Base-by-base conservation (phyloP, 176 grass and related monocot genomes). In the Saccharum officinarum region DNA sequence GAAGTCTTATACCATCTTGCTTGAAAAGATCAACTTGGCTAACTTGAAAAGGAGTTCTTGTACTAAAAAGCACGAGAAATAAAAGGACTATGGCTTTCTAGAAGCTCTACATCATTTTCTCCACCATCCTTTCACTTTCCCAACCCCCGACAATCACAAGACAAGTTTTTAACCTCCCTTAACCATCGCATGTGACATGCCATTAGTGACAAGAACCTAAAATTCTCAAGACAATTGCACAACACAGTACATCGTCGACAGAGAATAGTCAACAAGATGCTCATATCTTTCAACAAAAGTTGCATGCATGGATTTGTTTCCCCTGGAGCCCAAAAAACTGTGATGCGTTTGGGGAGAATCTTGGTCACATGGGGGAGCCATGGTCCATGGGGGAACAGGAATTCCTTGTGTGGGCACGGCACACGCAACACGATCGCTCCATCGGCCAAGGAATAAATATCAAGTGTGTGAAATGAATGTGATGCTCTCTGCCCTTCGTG, bases 361-460 rank as follows among this genome's bases (percentile, higher is more conserved):
- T 86, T 76, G 67, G 15, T 80, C 84, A 87, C 80, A 86, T 86
- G 87, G 88, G 88, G 55, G n/a, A 67, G 28, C 28, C 28, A 28
- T 28, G 28, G 28, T 28, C 10, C 23, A 14, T 0, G 11, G 55
- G 23, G 22, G 81, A 34, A 85, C 82, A 77, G 46, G 64, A 77
- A 84, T 84, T 37, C 62, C 62, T 67, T 77, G 83, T 82, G 80
- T 82, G 67, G 66, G 66, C 79, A 77, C 75, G 38, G 28, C 60
- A 75, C 73, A 80, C 44, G 45, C 65, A 70, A 82, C 33, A 82
- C 67, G 23, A 57, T 45, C 30, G 11, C 69, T 17, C 69, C 67
- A 80, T 80, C 46, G 76, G 69, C 33, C 87, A 69, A 69, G 75
- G 87, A 89, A 89, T 85, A 89, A 89, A 84, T 76, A 65, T 73